Evolutionary conservation across 2,329 filamentous ascomycete genomes (phyloP).

Genomic region (Aspergillus jensenii): DNA sequence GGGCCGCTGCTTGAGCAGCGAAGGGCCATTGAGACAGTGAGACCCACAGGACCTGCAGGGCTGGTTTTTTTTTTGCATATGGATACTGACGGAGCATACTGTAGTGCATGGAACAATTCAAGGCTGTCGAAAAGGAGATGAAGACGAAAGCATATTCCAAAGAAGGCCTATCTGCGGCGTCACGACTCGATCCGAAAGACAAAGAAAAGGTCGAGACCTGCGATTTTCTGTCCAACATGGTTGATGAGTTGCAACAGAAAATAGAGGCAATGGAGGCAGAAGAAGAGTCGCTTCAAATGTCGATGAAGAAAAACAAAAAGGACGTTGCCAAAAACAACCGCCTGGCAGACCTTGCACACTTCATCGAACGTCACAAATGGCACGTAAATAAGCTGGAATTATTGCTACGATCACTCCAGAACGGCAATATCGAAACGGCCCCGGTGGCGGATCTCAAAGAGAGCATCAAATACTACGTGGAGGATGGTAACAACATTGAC

Average conservation of each 20-base stretch:
- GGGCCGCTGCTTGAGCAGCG: slow-evolving; percentile 88
- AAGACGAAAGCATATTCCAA: slow-evolving; percentile 99
- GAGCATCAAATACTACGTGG: slow-evolving; percentile 90
- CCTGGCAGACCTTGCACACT: slow-evolving; percentile 78
- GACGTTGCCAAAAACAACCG: slow-evolving; percentile 80
- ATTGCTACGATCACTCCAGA: slow-evolving; percentile 84
- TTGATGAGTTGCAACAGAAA: slow-evolving; percentile 90
- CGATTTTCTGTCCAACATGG: slow-evolving; percentile 82
- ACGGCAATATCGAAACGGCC: slow-evolving; percentile 83
- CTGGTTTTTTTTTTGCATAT: slow-evolving; percentile 7
- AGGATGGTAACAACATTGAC: slow-evolving; percentile 82
- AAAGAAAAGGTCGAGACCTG: slow-evolving; percentile 86
- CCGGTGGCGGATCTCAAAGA: slow-evolving; percentile 88
- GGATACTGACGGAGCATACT: slow-evolving; percentile 22
- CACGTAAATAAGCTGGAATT: slow-evolving; percentile 91
- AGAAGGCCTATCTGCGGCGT: slow-evolving; percentile 87
- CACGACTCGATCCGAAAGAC: slow-evolving; percentile 95
- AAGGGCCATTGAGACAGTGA: slow-evolving; percentile 93
- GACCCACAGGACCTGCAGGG: slow-evolving; percentile 15
- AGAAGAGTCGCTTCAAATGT: slow-evolving; percentile 78
- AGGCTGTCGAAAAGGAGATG: slow-evolving; percentile 99
- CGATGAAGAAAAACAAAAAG: slow-evolving; percentile 93
- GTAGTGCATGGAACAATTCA: slow-evolving; percentile 90
- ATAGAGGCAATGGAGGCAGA: slow-evolving; percentile 93
- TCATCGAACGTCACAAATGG: slow-evolving; percentile 93